Base-by-base conservation (phyloP, 2,329 filamentous ascomycete genomes). In the Venturia nashicola region DNA sequence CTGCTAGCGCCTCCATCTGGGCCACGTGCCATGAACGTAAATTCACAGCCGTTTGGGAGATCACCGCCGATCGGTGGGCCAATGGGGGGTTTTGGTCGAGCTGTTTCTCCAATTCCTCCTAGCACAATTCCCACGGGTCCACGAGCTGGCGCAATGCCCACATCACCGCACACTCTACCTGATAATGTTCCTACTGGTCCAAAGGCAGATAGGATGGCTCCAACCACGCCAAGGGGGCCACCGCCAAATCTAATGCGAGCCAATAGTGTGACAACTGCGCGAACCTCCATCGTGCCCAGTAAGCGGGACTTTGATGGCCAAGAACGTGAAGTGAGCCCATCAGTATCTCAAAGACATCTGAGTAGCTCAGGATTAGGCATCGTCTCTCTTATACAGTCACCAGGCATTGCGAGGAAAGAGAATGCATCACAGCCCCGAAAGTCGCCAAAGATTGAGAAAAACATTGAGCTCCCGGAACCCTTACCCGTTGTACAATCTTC, bases 291-390 rank as follows among this genome's bases (percentile, higher is more conserved):
- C 6, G 68, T 79, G 5, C 78, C 78, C 14, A 74, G 74, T 0
- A 81, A 81, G 67, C 72, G 79, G 39, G 79, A 80, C 65, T 71
- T 72, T 42, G 71, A 73, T 23, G 71, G 70, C 11, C 77, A 79
- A 40, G 78, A 80, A 63, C 78, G 74, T 46, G 75, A 76, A 34
- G 12, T 32, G 14, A 62, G 44, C 32, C 43, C 59, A 34, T 27
- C 42, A 42, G 16, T 27, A 27, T 27, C 48, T 44, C 61, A 46
- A 12, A 40, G 43, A 54, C 40, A 11, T 34, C 9, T 23, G 20
- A n/a, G 16, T n/a, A 51, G 12, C 32, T 44, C 40, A n/a, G 36
- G 36, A 8, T 23, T 36, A 18, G 43, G 61, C 11, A 61, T 34
- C 6, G 5, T 34, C 36, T 61, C 59, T 36, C 32, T 16, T 14